Conservation (phyloP, 202 grass and related monocot species). For the Panicum hallii region DNA sequence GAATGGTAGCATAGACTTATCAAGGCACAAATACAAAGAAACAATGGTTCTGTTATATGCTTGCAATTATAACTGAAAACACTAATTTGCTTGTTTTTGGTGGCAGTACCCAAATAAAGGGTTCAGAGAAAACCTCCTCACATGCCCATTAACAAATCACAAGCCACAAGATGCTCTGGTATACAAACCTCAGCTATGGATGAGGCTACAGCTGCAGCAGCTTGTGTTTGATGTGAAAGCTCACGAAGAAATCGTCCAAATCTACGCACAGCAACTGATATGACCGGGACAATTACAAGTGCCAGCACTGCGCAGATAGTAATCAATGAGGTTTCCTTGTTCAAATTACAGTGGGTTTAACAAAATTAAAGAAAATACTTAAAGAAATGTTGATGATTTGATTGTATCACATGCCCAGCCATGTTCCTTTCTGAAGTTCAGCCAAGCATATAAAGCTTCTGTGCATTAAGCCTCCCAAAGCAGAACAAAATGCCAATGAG, state of each 20-base stretch:
- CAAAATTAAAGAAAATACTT: neutral
- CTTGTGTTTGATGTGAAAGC: conserved; percentile 97
- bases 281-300: conserved; percentile 77
- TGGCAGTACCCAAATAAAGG: conserved; percentile 29
- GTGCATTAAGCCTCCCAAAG: neutral
- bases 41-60: conserved; percentile 6
- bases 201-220: conserved; percentile 85
- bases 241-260: conserved; percentile 96
- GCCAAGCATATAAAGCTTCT: conserved; percentile 14
- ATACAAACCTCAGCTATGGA: conserved; percentile 91
- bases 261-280: conserved; percentile 80
- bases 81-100: neutral
- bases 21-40: conserved; percentile 48
- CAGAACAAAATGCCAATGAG: conserved; percentile 14
- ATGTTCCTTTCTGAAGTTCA: conserved; percentile 24
- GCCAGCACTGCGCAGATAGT: conserved; percentile 68
- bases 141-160: conserved; percentile 22
- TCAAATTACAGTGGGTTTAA: neutral
- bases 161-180: conserved; percentile 5
- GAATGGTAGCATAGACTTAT: conserved; percentile 53
- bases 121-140: neutral
- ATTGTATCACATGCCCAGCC: neutral
- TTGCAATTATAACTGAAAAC: conserved; percentile 2
- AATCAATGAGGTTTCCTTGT: conserved; percentile 31
- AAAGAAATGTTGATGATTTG: conserved; percentile 31